phyloP scores from a whole-genome alignment of 2,329 filamentous ascomycete species.

The Fusarium sp. region DNA sequence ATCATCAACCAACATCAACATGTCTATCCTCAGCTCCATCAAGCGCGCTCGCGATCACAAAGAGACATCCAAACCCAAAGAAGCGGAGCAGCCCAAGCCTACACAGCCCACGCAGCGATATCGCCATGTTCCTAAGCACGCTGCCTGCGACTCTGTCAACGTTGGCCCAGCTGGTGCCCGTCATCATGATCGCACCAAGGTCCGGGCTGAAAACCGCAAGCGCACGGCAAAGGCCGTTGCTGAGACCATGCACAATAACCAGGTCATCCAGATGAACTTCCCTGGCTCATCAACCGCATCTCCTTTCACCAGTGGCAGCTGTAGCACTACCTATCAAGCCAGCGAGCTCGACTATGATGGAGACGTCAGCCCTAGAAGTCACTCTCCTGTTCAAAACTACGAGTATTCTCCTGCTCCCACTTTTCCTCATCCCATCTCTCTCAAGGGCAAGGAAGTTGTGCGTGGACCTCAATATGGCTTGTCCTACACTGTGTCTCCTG shows the following conservation, averaged over 20 bases:
- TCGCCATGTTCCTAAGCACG: slow-evolving; percentile 71
- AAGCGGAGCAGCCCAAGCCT: slow-evolving; percentile 59
- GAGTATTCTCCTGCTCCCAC: slow-evolving; percentile 22
- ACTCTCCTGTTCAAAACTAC: slow-evolving; percentile 26
- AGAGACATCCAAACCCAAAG: slow-evolving; percentile 63
- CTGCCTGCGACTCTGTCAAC: slow-evolving; percentile 66
- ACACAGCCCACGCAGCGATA: slow-evolving; percentile 58
- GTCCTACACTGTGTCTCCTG: slow-evolving; percentile 51
- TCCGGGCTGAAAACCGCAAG: slow-evolving; percentile 62
- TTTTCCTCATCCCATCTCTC: slow-evolving; percentile 42
- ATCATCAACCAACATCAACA: slow-evolving; percentile 43
- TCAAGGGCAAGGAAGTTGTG: slow-evolving; percentile 58
- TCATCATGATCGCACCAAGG: slow-evolving; percentile 57
- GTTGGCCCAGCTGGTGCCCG: slow-evolving; percentile 65
- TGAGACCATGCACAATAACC: slow-evolving; percentile 48
- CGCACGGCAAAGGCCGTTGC: slow-evolving; percentile 59
- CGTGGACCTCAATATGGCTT: slow-evolving; percentile 48
- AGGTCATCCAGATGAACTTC: slow-evolving; percentile 52
- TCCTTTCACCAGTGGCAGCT: slow-evolving; percentile 60
- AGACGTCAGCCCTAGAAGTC: slow-evolving; percentile 34
- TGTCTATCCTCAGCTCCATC: slow-evolving; percentile 69
- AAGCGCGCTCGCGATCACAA: slow-evolving; percentile 64
- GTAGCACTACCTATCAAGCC: slow-evolving; percentile 59
- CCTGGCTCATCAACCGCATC: slow-evolving; percentile 51
- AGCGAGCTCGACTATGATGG: slow-evolving; percentile 47